Evolutionary conservation across 2,329 filamentous ascomycete genomes (phyloP).

Genomic region (Bretziella fagacearum): DNA sequence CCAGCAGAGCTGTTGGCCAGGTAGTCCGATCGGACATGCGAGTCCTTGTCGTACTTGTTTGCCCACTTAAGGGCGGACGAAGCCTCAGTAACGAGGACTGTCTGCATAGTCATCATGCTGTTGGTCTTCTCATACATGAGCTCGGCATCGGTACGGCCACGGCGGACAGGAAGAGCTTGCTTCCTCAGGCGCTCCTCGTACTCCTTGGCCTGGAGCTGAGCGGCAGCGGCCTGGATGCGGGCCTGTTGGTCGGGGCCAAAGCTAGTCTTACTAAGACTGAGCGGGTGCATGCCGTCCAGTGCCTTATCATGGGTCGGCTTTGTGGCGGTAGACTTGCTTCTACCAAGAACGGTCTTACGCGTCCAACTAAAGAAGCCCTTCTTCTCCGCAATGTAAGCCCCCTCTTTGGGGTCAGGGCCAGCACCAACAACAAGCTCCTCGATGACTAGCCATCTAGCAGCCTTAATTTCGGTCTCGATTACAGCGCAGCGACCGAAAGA

Average conservation of each 20-base stretch:
- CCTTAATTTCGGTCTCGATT: constrained; percentile 68
- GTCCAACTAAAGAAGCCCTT: constrained; percentile 87
- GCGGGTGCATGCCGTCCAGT: constrained; percentile 25
- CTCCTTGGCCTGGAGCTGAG: constrained; percentile 59
- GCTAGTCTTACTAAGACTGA: constrained; percentile 56
- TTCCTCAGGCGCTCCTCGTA: constrained; percentile 34
- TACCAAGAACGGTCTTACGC: constrained; percentile 43
- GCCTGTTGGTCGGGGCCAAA: constrained; percentile 85
- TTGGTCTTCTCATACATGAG: constrained; percentile 57
- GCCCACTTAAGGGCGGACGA: constrained; percentile 96
- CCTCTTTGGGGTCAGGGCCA: constrained; percentile 64
- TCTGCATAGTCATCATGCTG: constrained; percentile 78
- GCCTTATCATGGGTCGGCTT: constrained; percentile 35
- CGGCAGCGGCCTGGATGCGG: constrained; percentile 79
- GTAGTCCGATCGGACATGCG: constrained; percentile 63
- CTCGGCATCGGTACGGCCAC: constrained; percentile 39
- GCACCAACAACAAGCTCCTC: constrained; percentile 95
- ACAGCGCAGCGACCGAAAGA: constrained; percentile 89
- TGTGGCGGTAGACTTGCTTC: constrained; percentile 52
- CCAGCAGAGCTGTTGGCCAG: constrained; percentile 57
- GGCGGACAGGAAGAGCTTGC: constrained; percentile 28
- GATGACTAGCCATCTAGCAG: constrained; percentile 80
- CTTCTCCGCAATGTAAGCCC: constrained; percentile 87
- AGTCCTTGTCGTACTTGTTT: constrained; percentile 80
- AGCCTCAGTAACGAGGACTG: constrained; percentile 68